A percentile compares a stretch with the other conserved stretches of the same genome.
Evolutionary conservation across 106 monocot species (phyloP).

Genomic region (Xerophyta viscosa): DNA sequence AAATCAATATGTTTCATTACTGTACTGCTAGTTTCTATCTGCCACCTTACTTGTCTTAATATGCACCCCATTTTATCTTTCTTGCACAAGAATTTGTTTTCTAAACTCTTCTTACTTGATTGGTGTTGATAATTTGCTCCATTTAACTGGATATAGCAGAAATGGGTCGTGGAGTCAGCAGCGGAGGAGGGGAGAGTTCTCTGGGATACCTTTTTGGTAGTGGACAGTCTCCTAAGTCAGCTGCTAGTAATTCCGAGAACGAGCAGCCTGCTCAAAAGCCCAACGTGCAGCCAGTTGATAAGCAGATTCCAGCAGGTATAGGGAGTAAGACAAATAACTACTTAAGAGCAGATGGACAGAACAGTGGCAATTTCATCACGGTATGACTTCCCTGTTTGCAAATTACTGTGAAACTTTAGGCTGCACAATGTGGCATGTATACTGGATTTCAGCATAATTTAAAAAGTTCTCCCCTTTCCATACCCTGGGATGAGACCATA

Average conservation of each 20-base stretch:
- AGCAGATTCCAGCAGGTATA: slow-evolving; percentile 69
- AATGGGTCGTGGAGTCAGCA: slow-evolving; percentile 61
- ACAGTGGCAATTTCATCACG: slow-evolving; percentile 79
- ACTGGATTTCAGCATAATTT: neutral
- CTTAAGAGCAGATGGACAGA: slow-evolving; percentile 75
- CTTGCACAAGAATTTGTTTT: no score
- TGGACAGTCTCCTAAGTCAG: slow-evolving; percentile 31
- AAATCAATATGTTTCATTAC: no score
- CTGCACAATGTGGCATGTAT: neutral
- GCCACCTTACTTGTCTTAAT: no score
- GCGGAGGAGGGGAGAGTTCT: slow-evolving; percentile 64
- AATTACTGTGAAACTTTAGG: neutral
- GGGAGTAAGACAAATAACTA: slow-evolving; percentile 54
- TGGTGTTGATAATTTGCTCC: no score
- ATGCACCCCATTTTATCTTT: no score
- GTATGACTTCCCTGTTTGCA: slow-evolving; percentile 17
- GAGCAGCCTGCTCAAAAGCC: slow-evolving; percentile 14
- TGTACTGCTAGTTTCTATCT: no score
- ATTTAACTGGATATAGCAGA: no score
- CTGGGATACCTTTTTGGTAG: slow-evolving; percentile 62
- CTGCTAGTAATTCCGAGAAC: slow-evolving; percentile 2
- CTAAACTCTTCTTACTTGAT: no score
- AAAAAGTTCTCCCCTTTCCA: neutral
- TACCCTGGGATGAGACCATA: no score
- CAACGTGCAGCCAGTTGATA: slow-evolving; percentile 22